Evolutionary conservation across 768 basidiomycete genomes (phyloP), one percentile per base, ranked within the genome.

Genomic region (Gyrodon lividus): DNA sequence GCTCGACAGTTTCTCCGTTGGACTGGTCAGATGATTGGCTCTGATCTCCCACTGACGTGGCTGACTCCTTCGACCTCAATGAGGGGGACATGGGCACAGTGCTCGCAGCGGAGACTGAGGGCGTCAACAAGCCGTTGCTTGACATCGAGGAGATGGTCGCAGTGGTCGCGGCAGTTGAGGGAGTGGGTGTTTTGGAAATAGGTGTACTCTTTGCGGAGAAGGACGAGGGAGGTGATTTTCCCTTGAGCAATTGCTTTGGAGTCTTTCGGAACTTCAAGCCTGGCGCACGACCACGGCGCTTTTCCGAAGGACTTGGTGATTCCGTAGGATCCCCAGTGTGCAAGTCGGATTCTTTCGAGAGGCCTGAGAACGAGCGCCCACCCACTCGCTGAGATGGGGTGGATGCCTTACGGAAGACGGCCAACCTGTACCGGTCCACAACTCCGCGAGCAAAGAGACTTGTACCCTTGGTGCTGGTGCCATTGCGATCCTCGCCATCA

Each of bases 381-480:
- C 61, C 65, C 14, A 72, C 59, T 12, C 78, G 74, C 43, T 77
- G 74, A 38, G 74, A 73, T 5, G 87, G 83, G 10, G 84, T 87
- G 13, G 86, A 83, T n/a, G 79, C 77, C 66, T 92, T 92, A 48
- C 90, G 80, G 79, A 92, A 92, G 19, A 92, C 90, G 14, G 88
- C 84, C 48, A 96, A 74, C 51, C 82, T 78, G 65, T 95, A 96
- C 48, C 87, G 79, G 66, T 96, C 92, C 46, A 93, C 90, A 43
- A 94, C 89, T 5, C 92, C 92, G n/a, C 92, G 83, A 38, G 92
- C 87, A 63, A 93, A 94, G 34, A 94, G 77, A 63, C 86, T 93
- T 17, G 83, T 81, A 6, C 84, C 90, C 62, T 85, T 84, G 22
- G 85, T 73, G 16, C 91, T 84, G 22, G 85, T 73, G 16, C 91